Evolutionary conservation across 768 basidiomycete species (phyloP), one percentile per base, ranked within the genome.

Genomic region (Dioszegia aurantiaca): DNA sequence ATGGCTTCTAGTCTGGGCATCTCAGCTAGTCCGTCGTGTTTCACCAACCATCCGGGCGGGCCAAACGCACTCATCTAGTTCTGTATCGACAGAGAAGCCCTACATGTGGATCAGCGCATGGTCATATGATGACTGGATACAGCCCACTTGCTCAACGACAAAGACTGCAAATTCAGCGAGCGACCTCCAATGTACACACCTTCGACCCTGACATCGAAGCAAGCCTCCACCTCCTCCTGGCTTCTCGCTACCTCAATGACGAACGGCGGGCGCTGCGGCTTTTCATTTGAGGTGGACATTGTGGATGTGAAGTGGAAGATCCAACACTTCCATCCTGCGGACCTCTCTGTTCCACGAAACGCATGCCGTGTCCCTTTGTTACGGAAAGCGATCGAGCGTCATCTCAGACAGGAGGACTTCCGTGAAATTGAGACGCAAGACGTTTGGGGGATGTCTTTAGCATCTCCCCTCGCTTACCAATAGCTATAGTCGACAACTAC

Each of bases 151-250:
- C 46, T 72, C 70, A 0, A 72, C 70, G 5, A 59, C 62, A 40
- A 72, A 72, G 17, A 72, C 70, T 72, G 44, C n/a, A n/a, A 23
- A 24, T 19, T 47, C 46, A 52, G 41, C 21, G 40, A 42, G 46
- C 16, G 14, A 46, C 1, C 47, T 8, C 28, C 12, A 33, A 49
- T 55, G 2, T 33, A 24, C 53, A 21, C 21, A 75, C 74, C 72
- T 52, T 75, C 72, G 31, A 73, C 68, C 21, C 74, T 53, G 21
- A 73, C 61, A 58, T 72, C 70, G 47, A 66, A 68, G 44, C 74
- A 76, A 23, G 72, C 72, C 53, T 72, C 59, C 19, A 65, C 54
- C 56, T 69, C 61, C 37, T 70, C 68, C 31, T 64, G 51, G 30
- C 4, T 57, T 24, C 23, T n/a, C 27, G 36, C 56, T 10, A 27